Evolutionary conservation across 1,284 basidiomycete genomes (phyloP).

Genomic region (Afroboletus lepidellus): DNA sequence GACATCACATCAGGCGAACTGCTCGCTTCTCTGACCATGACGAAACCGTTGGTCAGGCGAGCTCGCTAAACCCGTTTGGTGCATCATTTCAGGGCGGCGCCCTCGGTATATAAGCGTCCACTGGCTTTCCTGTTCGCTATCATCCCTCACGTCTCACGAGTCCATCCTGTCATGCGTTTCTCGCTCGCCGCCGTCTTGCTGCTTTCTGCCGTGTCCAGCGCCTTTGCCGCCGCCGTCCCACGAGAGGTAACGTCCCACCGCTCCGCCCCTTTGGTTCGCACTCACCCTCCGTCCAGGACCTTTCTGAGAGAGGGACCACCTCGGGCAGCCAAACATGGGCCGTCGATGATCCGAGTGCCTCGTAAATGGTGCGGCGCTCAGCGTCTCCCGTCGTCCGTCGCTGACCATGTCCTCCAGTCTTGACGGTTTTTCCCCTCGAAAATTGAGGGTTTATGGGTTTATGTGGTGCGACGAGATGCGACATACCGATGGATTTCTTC

Average conservation of each 20-base stretch:
- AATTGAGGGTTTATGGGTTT: too few species aligned
- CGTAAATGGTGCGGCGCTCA: too few species aligned
- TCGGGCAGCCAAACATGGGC: too few species aligned
- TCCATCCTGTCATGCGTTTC: constrained; percentile 16
- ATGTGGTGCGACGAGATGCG: too few species aligned
- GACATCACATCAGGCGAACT: neutral
- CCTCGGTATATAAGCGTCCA: constrained; percentile 1
- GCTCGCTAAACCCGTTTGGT: constrained; percentile 7
- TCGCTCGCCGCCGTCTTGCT: constrained; percentile 4
- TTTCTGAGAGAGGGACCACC: neutral
- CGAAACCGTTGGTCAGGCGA: neutral
- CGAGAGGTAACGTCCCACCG: constrained; percentile 8
- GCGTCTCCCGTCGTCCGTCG: too few species aligned
- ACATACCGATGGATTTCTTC: too few species aligned
- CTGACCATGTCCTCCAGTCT: neutral
- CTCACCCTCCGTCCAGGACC: neutral
- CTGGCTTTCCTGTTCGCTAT: too few species aligned
- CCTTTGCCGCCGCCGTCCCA: constrained; percentile 16
- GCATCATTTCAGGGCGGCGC: constrained; percentile 4
- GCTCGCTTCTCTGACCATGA: neutral
- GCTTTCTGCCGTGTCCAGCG: constrained; percentile 13
- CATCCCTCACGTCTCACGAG: too few species aligned
- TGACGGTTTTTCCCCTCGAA: neutral
- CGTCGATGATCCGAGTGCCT: too few species aligned
- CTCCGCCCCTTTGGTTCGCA: too few species aligned